Evolutionary conservation across 495 filamentous ascomycete species (phyloP), one percentile per base, ranked within the genome.

Genomic region (Hypoxylon lienhwacheense): DNA sequence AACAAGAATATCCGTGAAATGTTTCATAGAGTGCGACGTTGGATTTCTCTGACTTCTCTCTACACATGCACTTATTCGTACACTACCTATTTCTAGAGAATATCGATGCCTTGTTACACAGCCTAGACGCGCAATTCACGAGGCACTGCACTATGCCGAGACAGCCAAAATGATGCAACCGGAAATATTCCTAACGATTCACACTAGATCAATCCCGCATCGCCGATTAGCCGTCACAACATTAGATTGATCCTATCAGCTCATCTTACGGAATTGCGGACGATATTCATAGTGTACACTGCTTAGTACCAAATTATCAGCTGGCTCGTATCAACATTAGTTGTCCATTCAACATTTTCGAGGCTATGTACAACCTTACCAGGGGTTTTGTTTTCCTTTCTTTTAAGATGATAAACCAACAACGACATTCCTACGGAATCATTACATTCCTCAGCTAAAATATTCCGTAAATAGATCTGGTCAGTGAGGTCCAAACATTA

Each of bases 101-200:
- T 56, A 49, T 46, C 12, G 49, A 43, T 51, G 45, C 53, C 47
- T 45, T 11, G 1, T 12, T 50, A 33, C 45, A 46, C 49, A 60
- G 50, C 56, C 56, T 14, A 43, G 58, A 61, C 58, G 47, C 58
- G 58, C 58, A 61, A 61, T 61, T 43, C 19, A 37, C 19, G 46
- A 51, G 51, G 57, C 52, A 52, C 42, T 55, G 52, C 58, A 47
- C 52, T 36, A 52, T 56, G 58, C 52, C 58, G 50, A 61, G 51
- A 52, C 49, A n/a, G 22, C 42, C 52, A 50, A 55, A 50, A 61
- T 60, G 57, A 60, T 50, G 57, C 58, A 47, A 56, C 58, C 42
- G 36, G 12, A 39, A 34, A 34, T 61, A 61, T 55, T 61, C 36
- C 58, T 43, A 47, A 53, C 40, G 34, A 16, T 22, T 56, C 52